Conservation (phyloP, 495 filamentous ascomycete genomes). For the Pseudomonodictys pantanalensis region DNA sequence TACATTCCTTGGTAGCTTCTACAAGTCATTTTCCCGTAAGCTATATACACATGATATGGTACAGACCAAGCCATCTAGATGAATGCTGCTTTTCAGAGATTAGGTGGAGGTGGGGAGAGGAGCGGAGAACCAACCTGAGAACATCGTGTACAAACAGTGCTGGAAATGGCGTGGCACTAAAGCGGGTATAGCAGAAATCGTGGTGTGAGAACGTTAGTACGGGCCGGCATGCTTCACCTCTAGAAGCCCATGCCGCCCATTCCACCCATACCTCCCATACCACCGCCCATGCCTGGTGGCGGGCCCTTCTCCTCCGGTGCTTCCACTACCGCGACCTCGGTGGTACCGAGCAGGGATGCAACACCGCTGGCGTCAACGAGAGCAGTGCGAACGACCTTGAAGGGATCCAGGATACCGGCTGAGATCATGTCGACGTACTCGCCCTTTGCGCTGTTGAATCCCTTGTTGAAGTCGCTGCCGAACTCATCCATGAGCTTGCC, state of each 20-base stretch:
- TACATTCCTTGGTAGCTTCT: conserved; percentile 15
- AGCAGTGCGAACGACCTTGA: conserved; percentile 98
- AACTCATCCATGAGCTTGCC: conserved; percentile 97
- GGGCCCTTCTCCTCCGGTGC: conserved; percentile 85
- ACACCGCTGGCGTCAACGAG: conserved; percentile 94
- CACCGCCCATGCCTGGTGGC: conserved; percentile 50
- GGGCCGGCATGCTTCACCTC: conserved; percentile 8
- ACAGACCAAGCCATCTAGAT: conserved; percentile 23
- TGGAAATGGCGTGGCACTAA: conserved; percentile 7
- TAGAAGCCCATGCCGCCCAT: conserved; percentile 37
- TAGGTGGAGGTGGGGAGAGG: conserved; percentile 17
- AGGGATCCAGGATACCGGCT: conserved; percentile 93
- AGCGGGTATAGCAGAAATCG: conserved; percentile 28
- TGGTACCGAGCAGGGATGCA: conserved; percentile 94
- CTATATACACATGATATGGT: conserved; percentile 34
- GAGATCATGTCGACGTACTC: conserved; percentile 99
- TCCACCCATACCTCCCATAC: conserved; percentile 46
- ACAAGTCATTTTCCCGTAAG: conserved; percentile 11
- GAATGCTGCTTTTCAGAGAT: conserved; percentile 25
- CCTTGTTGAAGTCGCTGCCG: conserved; percentile 92
- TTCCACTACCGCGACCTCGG: conserved; percentile 95
- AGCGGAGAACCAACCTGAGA: conserved; percentile 30
- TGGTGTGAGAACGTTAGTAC: conserved; percentile 19
- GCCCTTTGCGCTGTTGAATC: conserved; percentile 91
- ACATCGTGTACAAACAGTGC: conserved; percentile 30